Evolutionary conservation across 1,284 basidiomycete genomes (phyloP), one percentile per base, ranked within the genome.

Genomic region (Mrakiaceae sp.): DNA sequence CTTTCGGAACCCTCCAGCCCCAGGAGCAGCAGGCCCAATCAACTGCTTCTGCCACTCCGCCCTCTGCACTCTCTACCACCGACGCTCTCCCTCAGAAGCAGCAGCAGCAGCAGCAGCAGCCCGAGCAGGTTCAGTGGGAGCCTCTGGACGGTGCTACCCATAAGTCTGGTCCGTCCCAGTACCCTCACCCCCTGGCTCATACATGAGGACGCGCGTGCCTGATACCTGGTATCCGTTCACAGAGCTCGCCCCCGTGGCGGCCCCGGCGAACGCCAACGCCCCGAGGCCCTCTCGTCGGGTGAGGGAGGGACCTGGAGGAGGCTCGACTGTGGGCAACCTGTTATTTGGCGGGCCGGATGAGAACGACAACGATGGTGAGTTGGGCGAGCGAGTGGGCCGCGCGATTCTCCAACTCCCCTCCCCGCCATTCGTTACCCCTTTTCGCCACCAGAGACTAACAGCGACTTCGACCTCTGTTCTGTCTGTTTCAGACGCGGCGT

Each of bases 261-360:
- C 12, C 27, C 27, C 27, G 27, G 27, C 27, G 42, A 27, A 27
- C 27, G 27, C 27, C 27, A 27, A 27, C 27, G 27, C 27, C 27
- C 27, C 27, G 27, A 39, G 48, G 7, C 58, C 58, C 6, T 46
- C 58, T 48, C 44, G 58, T n/a, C 14, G 58, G 48, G 58, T 59
- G 6, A 39, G 58, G 7, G 44, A 59, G 44, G 58, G 58, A 27
- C 58, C 58, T 16, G 58, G 58, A 43, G 58, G 58, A 59, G 44
- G 42, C 8, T 16, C n/a, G 14, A 48, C 58, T 16, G 48, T 59
- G 58, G 44, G 44, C 44, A 6, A n/a, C 48, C 9, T 16, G 7
- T 10, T 59, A 9, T 48, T 59, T 49, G 44, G 58, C 27, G 58
- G 58, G 12, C 27, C 27, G 5, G 40, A 58, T 12, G 42, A 58